Evolutionary conservation across 23 red algal species (phyloP).

Genomic region (Cyanidioschyzon merolae): DNA sequence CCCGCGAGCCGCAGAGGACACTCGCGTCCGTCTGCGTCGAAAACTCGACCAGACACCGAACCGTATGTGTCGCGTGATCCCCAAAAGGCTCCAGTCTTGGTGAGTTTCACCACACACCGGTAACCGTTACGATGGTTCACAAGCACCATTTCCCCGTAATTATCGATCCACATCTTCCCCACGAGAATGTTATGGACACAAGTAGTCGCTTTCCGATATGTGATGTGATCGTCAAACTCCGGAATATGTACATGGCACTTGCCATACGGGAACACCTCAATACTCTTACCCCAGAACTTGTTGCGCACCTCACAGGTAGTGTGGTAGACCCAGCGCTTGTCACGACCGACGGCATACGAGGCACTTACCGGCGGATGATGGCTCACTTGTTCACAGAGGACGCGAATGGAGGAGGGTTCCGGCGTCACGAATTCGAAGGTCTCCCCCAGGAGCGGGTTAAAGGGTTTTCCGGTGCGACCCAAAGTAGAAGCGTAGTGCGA

Average conservation of each 20-base stretch:
- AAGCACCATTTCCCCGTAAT: constrained; percentile 58
- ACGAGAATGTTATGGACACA: constrained; percentile 90
- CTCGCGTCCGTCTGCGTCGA: constrained; percentile 17
- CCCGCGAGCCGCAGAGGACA: not conserved
- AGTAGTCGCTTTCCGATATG: constrained; percentile 66
- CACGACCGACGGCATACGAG: constrained; percentile 27
- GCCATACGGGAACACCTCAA: constrained; percentile 80
- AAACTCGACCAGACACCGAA: constrained; percentile 18
- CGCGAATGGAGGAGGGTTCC: constrained; percentile 9
- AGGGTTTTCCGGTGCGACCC: constrained; percentile 62
- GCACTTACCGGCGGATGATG: constrained; percentile 71
- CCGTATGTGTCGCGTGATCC: constrained; percentile 17
- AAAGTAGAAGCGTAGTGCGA: constrained; percentile 67
- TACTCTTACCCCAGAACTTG: constrained; percentile 69
- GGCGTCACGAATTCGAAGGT: constrained; percentile 31
- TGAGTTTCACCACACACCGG: constrained; percentile 29
- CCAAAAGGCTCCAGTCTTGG: constrained; percentile 25
- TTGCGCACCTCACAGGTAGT: constrained; percentile 46
- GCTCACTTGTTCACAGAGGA: constrained; percentile 74
- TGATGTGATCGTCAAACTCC: constrained; percentile 63
- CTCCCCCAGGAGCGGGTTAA: constrained; percentile 79
- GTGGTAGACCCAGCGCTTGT: constrained; percentile 49
- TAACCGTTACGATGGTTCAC: constrained; percentile 31
- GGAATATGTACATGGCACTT: constrained; percentile 45
- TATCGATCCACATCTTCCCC: constrained; percentile 84